Evolutionary conservation across 768 basidiomycete species (phyloP), one percentile per base, ranked within the genome.

Genomic region (Gloeostereum incarnatum): DNA sequence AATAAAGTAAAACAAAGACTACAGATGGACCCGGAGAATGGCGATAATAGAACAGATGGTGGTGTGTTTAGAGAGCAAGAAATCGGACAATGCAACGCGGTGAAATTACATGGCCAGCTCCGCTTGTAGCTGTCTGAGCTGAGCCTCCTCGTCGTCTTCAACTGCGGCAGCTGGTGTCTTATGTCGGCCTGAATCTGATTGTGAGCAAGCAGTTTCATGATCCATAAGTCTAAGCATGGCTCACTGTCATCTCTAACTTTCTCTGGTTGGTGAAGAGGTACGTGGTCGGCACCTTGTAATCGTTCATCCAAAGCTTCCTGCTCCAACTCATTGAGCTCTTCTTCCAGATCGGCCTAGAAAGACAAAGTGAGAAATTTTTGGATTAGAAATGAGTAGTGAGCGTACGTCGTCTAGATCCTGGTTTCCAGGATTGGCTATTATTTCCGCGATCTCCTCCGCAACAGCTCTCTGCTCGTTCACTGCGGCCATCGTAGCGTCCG

Each of bases 391-490:
- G 20, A 20, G 9, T 42, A 16, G 37, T 29, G 8, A 58, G 69
- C n/a, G 46, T 50, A 87, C 92, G 53, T 92, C 88, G 58, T 93
- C 90, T 32, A 76, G 41, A 24, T 73, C 74, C 35, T 66, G 63
- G 38, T 69, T 67, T 21, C 68, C 50, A 18, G 86, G 84, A 51
- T 75, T 78, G 31, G 89, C 83, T 51, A 98, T 88, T 37, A 83
- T 75, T 9, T 88, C 84, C 38, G 84, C 82, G 45, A 98, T 86
- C 67, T 99, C 96, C 53, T 83, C 82, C 38, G 92, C 90, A 45
- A 94, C 68, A 37, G 90, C 88, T 55, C 88, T 80, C 62, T 97
- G 92, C 50, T 94, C 92, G 33, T 80, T 73, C 48, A 98, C 85
- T 36, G 70, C 66, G 42, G 78, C 69, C 87, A 99, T 97, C 18